Conservation (phyloP, 495 filamentous ascomycete genomes). For the Tuber magnatum region DNA sequence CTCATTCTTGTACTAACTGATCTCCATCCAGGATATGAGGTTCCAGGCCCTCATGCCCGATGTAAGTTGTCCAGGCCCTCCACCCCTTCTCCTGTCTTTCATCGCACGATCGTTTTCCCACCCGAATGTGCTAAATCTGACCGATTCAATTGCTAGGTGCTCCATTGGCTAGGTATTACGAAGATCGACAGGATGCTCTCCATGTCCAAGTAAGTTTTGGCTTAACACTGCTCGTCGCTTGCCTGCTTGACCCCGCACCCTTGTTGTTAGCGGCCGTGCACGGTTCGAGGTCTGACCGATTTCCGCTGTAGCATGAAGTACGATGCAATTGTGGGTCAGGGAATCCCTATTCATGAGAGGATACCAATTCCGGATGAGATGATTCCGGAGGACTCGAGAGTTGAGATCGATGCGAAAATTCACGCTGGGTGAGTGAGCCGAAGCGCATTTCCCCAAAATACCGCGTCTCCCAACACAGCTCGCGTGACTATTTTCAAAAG, state of each 20-base stretch:
- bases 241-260: slow-evolving; percentile 36
- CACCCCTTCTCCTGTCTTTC: slow-evolving; percentile 16
- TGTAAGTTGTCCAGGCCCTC: slow-evolving; percentile 33
- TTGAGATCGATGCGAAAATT: slow-evolving; percentile 98
- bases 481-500: slow-evolving; percentile 22
- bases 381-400: slow-evolving; percentile 90
- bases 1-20: slow-evolving; percentile 27
- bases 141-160: slow-evolving; percentile 48
- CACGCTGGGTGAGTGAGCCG: slow-evolving; percentile 72
- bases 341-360: slow-evolving; percentile 87
- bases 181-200: slow-evolving; percentile 98
- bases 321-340: slow-evolving; percentile 93
- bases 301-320: slow-evolving; percentile 73
- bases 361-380: slow-evolving; percentile 88
- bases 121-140: slow-evolving; percentile 24
- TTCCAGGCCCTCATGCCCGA: slow-evolving; percentile 99
- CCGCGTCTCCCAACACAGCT: slow-evolving; percentile 21
- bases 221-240: slow-evolving; percentile 26
- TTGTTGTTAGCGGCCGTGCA: slow-evolving; percentile 18
- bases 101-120: slow-evolving; percentile 28
- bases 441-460: slow-evolving; percentile 2
- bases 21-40: slow-evolving; percentile 63
- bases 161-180: slow-evolving; percentile 97
- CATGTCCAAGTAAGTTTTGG: slow-evolving; percentile 75
- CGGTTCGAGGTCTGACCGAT: slow-evolving; percentile 21